Evolutionary conservation across 2,329 filamentous ascomycete species (phyloP), one percentile per base, ranked within the genome.

Genomic region (Cryphonectria nitschkei): DNA sequence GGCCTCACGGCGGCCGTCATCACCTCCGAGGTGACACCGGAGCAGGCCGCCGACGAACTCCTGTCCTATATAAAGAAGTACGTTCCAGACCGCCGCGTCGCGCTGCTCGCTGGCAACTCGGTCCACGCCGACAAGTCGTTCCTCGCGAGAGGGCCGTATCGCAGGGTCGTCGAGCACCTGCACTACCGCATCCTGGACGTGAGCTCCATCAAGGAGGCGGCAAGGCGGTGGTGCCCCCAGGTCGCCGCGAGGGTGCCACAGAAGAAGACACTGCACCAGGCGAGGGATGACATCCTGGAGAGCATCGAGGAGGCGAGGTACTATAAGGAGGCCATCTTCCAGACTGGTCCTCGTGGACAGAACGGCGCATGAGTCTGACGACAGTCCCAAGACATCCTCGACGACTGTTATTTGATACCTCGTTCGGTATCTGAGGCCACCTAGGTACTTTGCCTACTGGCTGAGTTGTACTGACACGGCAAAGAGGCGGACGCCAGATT

Each of bases 101-200:
- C 89, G 0, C 81, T 98, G 70, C 85, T 99, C 56, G 95, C 96
- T 0, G 96, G 96, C 2, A 99, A 97, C 82, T 96, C 92, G 70
- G 93, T 99, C 37, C 95, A 99, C 79, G 93, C 92, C 3, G 96
- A 99, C 81, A 89, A 90, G 76, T 89, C 89, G 1, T 99, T 99
- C 78, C 84, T 99, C 72, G 85, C 89, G 6, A 88, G 88, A 73
- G 86, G 85, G 70, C 94, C 95, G 0, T 99, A 95, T 81, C 87
- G 85, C 54, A 83, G 85, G 71, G 89, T 97, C 1, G 82, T 93
- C 65, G 88, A 92, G 70, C 89, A 96, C 80, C 84, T 99, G 75
- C 93, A 97, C 81, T 94, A 99, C 81, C 89, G 96, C 22, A 92
- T 99, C 74, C 83, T 98, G 64, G 96, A 99, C 79, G 94, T 98